A percentile compares a stretch with the other conserved stretches of the same genome.
Conservation (phyloP, 1,139 yeast genomes). For the Diutina siamensis region DNA sequence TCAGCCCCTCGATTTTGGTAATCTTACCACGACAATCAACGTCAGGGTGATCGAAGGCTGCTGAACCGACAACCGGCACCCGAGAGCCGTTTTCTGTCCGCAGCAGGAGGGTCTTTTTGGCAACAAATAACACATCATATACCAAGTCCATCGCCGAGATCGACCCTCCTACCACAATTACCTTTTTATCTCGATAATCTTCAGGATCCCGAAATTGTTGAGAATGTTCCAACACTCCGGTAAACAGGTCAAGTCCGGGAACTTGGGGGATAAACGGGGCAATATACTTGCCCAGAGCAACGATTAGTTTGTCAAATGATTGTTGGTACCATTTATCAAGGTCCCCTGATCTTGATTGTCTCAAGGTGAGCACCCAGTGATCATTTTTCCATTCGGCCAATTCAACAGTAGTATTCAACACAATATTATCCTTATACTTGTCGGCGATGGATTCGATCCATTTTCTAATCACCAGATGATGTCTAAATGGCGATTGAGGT, state of each 20-base stretch:
- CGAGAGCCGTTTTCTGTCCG: neutral
- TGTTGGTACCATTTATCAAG: neutral
- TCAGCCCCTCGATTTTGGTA: neutral
- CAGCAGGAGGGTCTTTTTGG: conserved; percentile 5
- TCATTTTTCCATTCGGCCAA: neutral
- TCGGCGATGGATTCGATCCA: neutral
- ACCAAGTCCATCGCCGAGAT: conserved; percentile 2
- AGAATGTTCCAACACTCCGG: neutral
- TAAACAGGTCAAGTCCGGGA: neutral
- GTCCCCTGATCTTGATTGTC: neutral
- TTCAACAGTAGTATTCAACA: neutral
- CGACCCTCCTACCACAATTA: conserved; percentile 1
- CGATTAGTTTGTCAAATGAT: neutral
- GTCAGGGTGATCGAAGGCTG: conserved; percentile 4
- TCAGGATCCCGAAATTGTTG: neutral
- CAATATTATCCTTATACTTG: neutral
- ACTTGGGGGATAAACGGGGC: conserved; percentile 1
- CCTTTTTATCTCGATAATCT: neutral
- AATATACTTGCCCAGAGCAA: conserved; percentile 4
- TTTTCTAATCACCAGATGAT: neutral
- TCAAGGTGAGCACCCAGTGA: neutral
- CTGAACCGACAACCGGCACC: neutral
- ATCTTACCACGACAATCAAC: neutral
- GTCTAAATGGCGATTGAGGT: neutral
- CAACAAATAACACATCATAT: conserved; percentile 1